Evolutionary conservation across 2,329 filamentous ascomycete species (phyloP).

Genomic region (Apiospora rasikravindrae): DNA sequence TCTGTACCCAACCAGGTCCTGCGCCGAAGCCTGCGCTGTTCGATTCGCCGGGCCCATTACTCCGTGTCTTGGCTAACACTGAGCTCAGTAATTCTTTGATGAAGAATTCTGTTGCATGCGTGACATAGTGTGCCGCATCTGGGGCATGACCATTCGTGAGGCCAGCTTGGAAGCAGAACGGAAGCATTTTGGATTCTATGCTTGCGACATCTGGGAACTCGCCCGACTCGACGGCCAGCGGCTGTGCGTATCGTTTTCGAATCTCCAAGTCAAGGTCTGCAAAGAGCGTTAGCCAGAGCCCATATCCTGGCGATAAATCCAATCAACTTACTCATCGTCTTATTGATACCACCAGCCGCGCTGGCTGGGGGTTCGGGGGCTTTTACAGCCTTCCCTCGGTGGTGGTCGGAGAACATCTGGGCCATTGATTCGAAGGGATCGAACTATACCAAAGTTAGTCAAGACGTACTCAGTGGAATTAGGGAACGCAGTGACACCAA

Average conservation of each 20-base stretch:
- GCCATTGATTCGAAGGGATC: constrained; percentile 61
- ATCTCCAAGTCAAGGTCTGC: constrained; percentile 72
- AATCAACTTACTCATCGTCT: constrained; percentile 73
- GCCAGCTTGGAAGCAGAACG: constrained; percentile 71
- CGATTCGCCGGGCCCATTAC: constrained; percentile 67
- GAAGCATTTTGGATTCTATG: constrained; percentile 69
- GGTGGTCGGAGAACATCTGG: constrained; percentile 57
- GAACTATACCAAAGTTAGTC: constrained; percentile 43
- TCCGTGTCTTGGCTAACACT: constrained; percentile 67
- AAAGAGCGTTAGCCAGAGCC: neutral
- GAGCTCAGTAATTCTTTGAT: constrained; percentile 70
- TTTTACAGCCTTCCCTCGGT: constrained; percentile 50
- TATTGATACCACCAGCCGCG: constrained; percentile 67
- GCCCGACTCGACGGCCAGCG: constrained; percentile 69
- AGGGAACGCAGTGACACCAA: constrained; percentile 42
- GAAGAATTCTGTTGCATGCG: constrained; percentile 68
- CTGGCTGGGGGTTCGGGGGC: constrained; percentile 68
- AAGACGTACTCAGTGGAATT: too few species aligned
- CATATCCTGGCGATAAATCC: constrained; percentile 24
- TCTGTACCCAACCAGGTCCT: constrained; percentile 76
- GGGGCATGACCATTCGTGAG: constrained; percentile 62
- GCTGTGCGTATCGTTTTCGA: constrained; percentile 67
- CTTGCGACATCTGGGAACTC: constrained; percentile 71
- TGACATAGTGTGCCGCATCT: constrained; percentile 68
- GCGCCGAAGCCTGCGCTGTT: constrained; percentile 67